Percentiles rank a stretch among this genome's conserved stretches.
Evolutionary conservation across 2,329 filamentous ascomycete species (phyloP).

Genomic region (Dactylonectria estremocensis): DNA sequence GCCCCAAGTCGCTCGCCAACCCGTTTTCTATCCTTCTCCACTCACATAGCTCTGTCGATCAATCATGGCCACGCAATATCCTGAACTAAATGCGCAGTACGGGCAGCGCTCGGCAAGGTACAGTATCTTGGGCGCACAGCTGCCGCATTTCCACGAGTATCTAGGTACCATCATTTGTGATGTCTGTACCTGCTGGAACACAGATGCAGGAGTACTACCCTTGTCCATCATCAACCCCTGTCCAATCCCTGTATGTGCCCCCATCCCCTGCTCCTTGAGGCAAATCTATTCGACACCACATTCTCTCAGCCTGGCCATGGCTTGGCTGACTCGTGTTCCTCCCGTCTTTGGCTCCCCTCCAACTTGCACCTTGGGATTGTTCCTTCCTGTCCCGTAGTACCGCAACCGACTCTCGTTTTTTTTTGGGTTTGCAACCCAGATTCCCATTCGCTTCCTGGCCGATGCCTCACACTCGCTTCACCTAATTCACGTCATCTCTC

Average conservation of each 20-base stretch:
- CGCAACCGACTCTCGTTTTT: conserved; percentile 12
- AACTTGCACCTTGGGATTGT: conserved; percentile 10
- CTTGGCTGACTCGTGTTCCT: conserved; percentile 41
- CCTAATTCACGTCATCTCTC: conserved; percentile 8
- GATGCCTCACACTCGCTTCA: conserved; percentile 12
- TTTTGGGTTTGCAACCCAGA: conserved; percentile 25
- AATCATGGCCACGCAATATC: neutral
- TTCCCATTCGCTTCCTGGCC: conserved; percentile 18
- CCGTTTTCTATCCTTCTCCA: neutral
- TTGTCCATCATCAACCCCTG: neutral
- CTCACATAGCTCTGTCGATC: conserved; percentile 1
- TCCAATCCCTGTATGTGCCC: neutral
- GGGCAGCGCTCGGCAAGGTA: neutral
- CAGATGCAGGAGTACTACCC: neutral
- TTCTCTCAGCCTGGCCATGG: conserved; percentile 28
- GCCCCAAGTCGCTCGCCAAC: neutral
- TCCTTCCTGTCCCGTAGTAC: conserved; percentile 1
- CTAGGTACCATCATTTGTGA: too few species aligned
- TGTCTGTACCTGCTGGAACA: neutral
- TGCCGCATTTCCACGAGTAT: too few species aligned
- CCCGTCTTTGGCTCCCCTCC: conserved; percentile 16
- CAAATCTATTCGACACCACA: conserved; percentile 38
- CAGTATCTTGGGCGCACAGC: too few species aligned
- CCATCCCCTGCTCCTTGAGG: conserved; percentile 28
- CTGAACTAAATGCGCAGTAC: neutral